A percentile compares a stretch with the other conserved stretches of the same genome.
These are phyloP conservation scores for Colletotrichum melonis DNA, from an alignment of 2,329 filamentous ascomycete genomes.

Conservation along the genomic window DNA sequence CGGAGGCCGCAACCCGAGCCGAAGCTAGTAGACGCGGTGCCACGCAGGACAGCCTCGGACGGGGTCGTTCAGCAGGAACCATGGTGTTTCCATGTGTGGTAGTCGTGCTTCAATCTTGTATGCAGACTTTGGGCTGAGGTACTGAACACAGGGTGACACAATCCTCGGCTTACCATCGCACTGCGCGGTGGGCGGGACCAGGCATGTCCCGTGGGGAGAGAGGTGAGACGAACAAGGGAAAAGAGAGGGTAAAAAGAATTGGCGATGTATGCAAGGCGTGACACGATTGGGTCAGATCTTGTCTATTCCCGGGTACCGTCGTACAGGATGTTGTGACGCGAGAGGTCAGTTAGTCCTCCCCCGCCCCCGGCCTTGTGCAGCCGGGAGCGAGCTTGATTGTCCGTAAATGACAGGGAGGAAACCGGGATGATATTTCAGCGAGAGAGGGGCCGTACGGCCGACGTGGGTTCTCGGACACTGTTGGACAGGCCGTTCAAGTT, in stretches of 20 bases:
- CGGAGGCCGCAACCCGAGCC: slow-evolving; percentile 22
- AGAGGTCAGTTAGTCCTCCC: slow-evolving; percentile 22
- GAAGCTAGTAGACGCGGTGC: slow-evolving; percentile 17
- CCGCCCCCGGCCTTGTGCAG: slow-evolving; percentile 9
- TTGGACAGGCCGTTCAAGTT: neutral
- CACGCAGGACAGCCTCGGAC: slow-evolving; percentile 18
- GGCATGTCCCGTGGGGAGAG: slow-evolving; percentile 1
- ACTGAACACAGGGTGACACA: slow-evolving; percentile 1
- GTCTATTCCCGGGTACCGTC: slow-evolving; percentile 16
- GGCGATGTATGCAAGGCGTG: slow-evolving; percentile 1
- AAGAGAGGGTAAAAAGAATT: neutral
- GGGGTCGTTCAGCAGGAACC: slow-evolving; percentile 11
- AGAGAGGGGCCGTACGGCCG: slow-evolving; percentile 9
- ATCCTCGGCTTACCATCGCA: slow-evolving; percentile 2
- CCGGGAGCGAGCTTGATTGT: neutral
- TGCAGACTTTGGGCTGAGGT: neutral
- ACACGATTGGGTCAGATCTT: slow-evolving; percentile 22
- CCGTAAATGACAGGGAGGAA: neutral
- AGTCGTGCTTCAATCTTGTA: neutral
- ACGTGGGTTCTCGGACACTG: slow-evolving; percentile 1
- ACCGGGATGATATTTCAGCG: slow-evolving; percentile 1
- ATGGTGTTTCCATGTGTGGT: slow-evolving; percentile 8
- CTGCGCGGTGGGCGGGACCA: neutral
- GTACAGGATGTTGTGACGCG: slow-evolving; percentile 3
- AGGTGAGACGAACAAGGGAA: slow-evolving; percentile 11